Evolutionary conservation across 1,139 yeast species (phyloP), one percentile per base, ranked within the genome.

Genomic region (Geotrichum histeridarum): DNA sequence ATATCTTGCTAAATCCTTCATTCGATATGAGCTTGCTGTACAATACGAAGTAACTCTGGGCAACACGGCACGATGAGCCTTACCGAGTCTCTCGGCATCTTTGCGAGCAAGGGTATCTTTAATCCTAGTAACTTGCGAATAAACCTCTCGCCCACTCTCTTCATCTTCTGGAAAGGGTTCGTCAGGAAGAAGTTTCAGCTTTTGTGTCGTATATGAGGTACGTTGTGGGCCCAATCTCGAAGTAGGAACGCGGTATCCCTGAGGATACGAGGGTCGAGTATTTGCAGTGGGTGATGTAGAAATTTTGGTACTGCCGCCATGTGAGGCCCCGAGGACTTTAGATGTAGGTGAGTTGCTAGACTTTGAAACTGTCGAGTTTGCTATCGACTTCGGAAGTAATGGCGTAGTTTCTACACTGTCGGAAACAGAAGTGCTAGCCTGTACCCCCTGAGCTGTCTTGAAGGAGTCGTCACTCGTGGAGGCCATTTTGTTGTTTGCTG

Each of bases 61-160:
- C 45, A 74, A 62, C 62, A 69, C 59, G 14, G 70, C 67, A 57
- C 99, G 77, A 67, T 93, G 97, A 61, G 87, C 86, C 66, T 90
- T 91, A 6, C 97, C 96, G 57, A 93, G 74, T 43, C 91, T 80
- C 67, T 90, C 97, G 0, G 99, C 99, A 75, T 93, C 98, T 61
- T 84, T 85, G 60, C 98, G 75, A 0, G 99, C 98, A 1, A 94
- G 85, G n/a, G 86, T 79, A 60, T 93, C 97, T 43, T 86, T 89
- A 60, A 91, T 91, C 57, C 87, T 77, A 54, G 85, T 83, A 11
- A 88, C 90, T 63, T 88, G 95, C 0, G 95, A 84, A 63, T 87
- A 87, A 1, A 86, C 93, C 35, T 82, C 83, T 32, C 79, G 71
- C 32, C 74, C 76, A 11, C 69, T 67, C 11, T 71, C 73, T 33